Evolutionary conservation across 2,329 filamentous ascomycete genomes (phyloP).

Genomic region (Penicillium fuscoglaucum): DNA sequence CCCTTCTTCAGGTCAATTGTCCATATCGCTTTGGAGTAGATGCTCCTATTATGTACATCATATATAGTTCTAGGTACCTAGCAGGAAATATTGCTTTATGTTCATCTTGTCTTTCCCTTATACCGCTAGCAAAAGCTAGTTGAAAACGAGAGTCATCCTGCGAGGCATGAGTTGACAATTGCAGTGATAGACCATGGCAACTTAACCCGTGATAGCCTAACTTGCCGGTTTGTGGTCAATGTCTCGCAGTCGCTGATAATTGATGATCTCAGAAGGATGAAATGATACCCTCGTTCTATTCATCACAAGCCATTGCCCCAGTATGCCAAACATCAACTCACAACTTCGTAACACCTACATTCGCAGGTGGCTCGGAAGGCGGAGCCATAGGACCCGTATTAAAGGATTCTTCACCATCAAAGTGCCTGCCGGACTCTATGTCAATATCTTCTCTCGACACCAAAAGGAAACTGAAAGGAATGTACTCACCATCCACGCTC

Average conservation of each 20-base stretch:
- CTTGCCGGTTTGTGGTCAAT: not conserved
- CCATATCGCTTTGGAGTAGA: not conserved
- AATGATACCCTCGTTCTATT: not conserved
- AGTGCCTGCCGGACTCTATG: slow-evolving; percentile 40
- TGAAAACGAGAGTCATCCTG: not conserved
- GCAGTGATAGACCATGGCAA: not conserved
- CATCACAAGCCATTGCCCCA: not conserved
- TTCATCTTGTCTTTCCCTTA: no score
- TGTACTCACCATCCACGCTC: slow-evolving; percentile 79
- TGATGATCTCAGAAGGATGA: no score
- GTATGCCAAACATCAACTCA: slow-evolving; percentile 4
- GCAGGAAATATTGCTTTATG: no score
- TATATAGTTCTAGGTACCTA: not conserved
- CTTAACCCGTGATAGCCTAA: not conserved
- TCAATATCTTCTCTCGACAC: slow-evolving; percentile 21
- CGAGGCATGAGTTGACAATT: not conserved
- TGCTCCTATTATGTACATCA: not conserved
- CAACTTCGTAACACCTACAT: slow-evolving; percentile 23
- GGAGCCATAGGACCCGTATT: slow-evolving; percentile 38
- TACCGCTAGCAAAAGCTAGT: not conserved
- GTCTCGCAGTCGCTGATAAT: no score
- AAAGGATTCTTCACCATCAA: slow-evolving; percentile 50
- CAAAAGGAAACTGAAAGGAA: slow-evolving; percentile 16
- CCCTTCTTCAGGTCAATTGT: not conserved
- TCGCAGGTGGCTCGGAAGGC: slow-evolving; percentile 18